phyloP scores from a whole-genome alignment of 139 green algal genomes.

The Tetradesmus lagerheimii region DNA sequence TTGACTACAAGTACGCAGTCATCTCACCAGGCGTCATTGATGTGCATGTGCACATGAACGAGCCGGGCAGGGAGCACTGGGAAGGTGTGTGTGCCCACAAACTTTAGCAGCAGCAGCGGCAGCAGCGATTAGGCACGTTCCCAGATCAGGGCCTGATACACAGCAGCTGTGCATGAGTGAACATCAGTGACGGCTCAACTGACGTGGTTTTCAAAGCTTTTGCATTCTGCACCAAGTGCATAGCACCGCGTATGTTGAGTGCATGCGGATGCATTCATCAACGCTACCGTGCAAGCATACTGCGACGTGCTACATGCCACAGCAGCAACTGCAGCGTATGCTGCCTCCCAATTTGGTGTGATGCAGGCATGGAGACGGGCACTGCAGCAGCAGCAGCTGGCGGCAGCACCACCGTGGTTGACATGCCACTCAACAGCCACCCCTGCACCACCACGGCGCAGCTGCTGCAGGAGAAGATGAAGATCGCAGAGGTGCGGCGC shows the following conservation, averaged over 20 bases:
- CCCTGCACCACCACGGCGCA: conserved; percentile 69
- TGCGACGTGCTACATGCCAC: not conserved
- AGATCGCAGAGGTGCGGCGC: conserved; percentile 51
- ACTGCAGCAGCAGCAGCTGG: conserved; percentile 90
- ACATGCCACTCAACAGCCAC: conserved; percentile 96
- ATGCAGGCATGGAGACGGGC: conserved; percentile 78
- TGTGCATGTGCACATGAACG: conserved; percentile 95
- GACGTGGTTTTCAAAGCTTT: not conserved
- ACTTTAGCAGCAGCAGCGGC: not conserved
- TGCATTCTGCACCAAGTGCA: too few species aligned
- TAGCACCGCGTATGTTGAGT: not conserved
- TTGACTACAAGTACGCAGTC: conserved; percentile 69
- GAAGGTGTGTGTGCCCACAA: conserved; percentile 78
- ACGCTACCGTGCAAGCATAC: not conserved
- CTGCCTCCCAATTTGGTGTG: not conserved
- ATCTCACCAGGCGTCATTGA: conserved; percentile 94
- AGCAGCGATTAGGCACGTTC: too few species aligned
- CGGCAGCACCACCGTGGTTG: conserved; percentile 92
- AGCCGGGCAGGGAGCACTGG: conserved; percentile 93
- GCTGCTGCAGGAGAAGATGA: conserved; percentile 73
- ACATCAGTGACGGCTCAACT: not conserved
- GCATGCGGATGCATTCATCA: not conserved
- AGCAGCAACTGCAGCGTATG: not conserved
- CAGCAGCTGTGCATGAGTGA: not conserved
- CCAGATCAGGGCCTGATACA: too few species aligned